Evolutionary conservation across 306 rosid species (phyloP), one percentile per base, ranked within the genome.

Genomic region (Adenanthera pavonina): DNA sequence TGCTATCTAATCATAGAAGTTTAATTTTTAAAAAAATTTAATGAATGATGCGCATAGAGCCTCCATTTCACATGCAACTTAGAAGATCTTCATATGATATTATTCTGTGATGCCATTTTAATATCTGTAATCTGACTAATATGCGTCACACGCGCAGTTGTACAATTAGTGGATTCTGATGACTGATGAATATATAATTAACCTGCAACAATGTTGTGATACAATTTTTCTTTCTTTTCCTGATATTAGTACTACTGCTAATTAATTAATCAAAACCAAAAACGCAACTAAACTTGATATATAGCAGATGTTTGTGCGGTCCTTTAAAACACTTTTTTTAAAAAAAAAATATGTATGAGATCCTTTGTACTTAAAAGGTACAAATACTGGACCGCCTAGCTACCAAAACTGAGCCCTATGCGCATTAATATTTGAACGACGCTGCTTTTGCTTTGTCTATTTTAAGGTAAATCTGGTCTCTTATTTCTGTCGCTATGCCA

Each of bases 1-100:
- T 25, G 30, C 30, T 25, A 25, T 25, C 30, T 25, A 1, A 25
- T 25, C 30, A 25, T 25, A 25, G 30, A 25, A 25, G 30, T 25
- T 25, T 25, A 25, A 25, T 25, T 25, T 25, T 25, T 25, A 25
- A 25, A 25, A 25, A 25, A 25, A 25, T 25, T 25, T 25, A 25
- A 25, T 25, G 30, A 25, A 25, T 25, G 30, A 25, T 25, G 30
- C 30, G 30, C 56, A 41, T 75, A 46, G 12, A 82, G 33, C 41
- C 60, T 61, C 57, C 51, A 12, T 81, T 44, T 72, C 86, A 67
- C 80, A 67, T 84, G 83, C 76, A 44, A 20, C 56, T 36, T 65
- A 43, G 61, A 56, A 78, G 57, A 53, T 78, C 16, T 54, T 35
- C 44, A 56, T 14, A 52, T 43, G 64, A 74, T 40, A 67, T 69